Conservation (phyloP, 2,329 filamentous ascomycete species). For the Periconia macrospinosa region DNA sequence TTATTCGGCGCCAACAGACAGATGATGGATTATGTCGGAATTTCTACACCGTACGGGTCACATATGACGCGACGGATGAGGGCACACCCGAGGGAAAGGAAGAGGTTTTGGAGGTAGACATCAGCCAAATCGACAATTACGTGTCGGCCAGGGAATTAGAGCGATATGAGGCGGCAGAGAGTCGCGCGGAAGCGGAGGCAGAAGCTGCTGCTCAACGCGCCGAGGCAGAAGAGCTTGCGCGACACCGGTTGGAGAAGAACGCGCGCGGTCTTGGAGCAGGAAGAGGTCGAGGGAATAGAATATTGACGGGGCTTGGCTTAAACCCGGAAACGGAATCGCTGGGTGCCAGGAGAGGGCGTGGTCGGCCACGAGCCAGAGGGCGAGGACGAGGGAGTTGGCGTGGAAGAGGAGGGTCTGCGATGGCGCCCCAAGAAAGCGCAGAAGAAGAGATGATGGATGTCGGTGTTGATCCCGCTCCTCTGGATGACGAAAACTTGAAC, state of each 20-base stretch:
- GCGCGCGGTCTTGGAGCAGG: constrained; percentile 12
- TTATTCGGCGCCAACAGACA: constrained; percentile 32
- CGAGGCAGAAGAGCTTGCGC: constrained; percentile 24
- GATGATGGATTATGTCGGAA: constrained; percentile 24
- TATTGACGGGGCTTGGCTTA: constrained; percentile 12
- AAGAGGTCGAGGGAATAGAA: constrained; percentile 9
- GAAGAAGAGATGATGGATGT: neutral
- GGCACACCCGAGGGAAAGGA: constrained; percentile 2
- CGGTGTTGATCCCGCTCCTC: neutral
- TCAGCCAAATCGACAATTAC: constrained; percentile 31
- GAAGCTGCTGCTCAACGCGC: constrained; percentile 20
- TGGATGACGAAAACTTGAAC: constrained; percentile 2
- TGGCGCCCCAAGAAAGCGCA: neutral
- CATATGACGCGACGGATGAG: constrained; percentile 3
- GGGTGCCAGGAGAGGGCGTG: constrained; percentile 9
- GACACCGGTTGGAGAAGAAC: constrained; percentile 26
- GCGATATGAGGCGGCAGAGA: constrained; percentile 37
- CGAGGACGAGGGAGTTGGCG: constrained; percentile 19
- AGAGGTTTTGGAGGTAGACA: constrained; percentile 24
- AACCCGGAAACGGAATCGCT: constrained; percentile 6
- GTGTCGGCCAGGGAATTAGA: constrained; percentile 34
- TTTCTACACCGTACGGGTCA: constrained; percentile 29
- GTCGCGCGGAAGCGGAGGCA: constrained; percentile 28
- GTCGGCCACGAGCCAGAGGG: constrained; percentile 6
- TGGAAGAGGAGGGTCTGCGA: constrained; percentile 18